phyloP scores from a whole-genome alignment of 768 basidiomycete genomes.

The Omphalotus guepiniiformis region DNA sequence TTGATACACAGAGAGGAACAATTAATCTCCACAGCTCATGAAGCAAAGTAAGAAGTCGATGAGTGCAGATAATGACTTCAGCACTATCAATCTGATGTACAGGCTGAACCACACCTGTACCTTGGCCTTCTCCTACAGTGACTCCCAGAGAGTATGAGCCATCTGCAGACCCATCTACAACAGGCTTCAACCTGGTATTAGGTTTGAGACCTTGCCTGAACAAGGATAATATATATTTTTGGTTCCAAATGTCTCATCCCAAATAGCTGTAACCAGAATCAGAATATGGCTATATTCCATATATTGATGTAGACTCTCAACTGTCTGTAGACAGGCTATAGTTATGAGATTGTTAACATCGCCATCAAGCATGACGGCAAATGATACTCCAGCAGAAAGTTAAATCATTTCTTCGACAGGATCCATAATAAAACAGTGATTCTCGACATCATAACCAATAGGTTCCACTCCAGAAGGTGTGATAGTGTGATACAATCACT shows the following conservation, averaged over 20 bases:
- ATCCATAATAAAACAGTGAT: no score
- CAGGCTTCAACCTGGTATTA: background rate
- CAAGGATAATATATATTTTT: background rate
- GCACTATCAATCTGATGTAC: constrained; percentile 11
- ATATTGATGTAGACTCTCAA: background rate
- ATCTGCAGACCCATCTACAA: background rate
- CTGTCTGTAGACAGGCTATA: constrained; percentile 2
- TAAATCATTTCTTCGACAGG: no score
- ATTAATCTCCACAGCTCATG: constrained; percentile 5
- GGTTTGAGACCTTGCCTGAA: background rate
- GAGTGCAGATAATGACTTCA: background rate
- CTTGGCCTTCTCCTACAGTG: constrained; percentile 12
- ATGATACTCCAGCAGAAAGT: no score
- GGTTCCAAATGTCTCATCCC: no score
- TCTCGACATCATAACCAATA: no score
- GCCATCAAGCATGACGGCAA: no score
- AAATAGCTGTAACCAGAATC: background rate
- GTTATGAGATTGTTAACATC: no score
- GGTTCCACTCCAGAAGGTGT: no score
- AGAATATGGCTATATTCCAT: background rate
- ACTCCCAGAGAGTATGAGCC: constrained; percentile 11
- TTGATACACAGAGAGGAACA: constrained; percentile 10
- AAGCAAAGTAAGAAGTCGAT: constrained; percentile 1
- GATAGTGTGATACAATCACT: no score
- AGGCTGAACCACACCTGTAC: constrained; percentile 4